Evolutionary conservation across 2,329 filamentous ascomycete species (phyloP), one percentile per base, ranked within the genome.

Genomic region (Hortaea sp.): DNA sequence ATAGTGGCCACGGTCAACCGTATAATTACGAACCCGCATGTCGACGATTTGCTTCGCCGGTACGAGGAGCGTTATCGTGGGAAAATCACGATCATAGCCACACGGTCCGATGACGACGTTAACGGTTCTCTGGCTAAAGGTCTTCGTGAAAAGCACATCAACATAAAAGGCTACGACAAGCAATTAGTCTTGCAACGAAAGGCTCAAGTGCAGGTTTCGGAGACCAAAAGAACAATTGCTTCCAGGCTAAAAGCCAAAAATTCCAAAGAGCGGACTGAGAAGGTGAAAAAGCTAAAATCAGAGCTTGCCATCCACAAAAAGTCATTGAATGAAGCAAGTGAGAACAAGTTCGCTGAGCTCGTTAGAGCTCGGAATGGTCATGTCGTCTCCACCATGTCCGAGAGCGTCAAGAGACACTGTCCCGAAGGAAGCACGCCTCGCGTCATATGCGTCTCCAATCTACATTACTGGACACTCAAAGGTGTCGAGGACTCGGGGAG

Each of bases 381-480:
- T 4, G 40, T 53, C 43, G 51, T 34, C 5, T 10, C 12, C 1
- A 28, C 34, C 7, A 32, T 57, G n/a, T 46, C 39, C 7, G 5
- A 47, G 13, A 44, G 43, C 7, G 48, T 40, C 12, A 7, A 42
- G 2, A n/a, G 44, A 4, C 47, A 52, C 35, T 32, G 58, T 6
- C 43, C 55, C 5, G 6, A 32, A 0, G 48, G 47, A 7, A 40
- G 13, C 3, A 10, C 27, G 11, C 49, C 57, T 1, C 20, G 42
- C 0, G 50, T 59, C 20, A 48, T 49, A 31, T 52, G 46, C 43
- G 50, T 63, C 7, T 59, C 57, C 3, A 62, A 57, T 13, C 12
- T 29, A 5, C 59, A 62, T 39, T 62, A 63, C 42, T 43, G 32
- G 3, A 45, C 49, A 5, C 43, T 49, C 2, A 59, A 56, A 34